Conservation (phyloP, 768 basidiomycete species). For the Hericium alpestre region DNA sequence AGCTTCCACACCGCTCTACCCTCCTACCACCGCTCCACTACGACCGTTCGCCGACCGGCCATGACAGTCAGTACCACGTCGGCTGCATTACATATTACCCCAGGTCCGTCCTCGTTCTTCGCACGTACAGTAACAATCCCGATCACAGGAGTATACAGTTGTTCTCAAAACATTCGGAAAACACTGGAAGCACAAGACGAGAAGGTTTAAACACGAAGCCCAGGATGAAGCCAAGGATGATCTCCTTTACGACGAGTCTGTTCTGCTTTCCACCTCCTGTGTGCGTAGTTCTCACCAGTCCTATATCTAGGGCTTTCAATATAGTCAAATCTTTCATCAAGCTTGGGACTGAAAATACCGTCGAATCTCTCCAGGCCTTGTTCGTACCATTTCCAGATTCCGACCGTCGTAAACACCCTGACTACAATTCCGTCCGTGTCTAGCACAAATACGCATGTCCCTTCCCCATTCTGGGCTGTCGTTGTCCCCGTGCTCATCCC, state of each 20-base stretch:
- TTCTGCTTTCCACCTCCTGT: not conserved
- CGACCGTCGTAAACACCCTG: not conserved
- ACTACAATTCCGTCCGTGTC: not conserved
- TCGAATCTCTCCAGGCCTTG: conserved; percentile 66
- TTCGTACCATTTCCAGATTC: conserved; percentile 18
- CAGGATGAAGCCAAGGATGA: conserved; percentile 40
- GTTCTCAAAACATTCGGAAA: conserved; percentile 42
- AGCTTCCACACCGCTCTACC: too few species aligned
- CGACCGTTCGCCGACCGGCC: not conserved
- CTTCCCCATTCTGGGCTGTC: conserved; percentile 55
- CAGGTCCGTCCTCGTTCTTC: not conserved
- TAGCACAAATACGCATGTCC: conserved; percentile 62
- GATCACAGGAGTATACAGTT: conserved; percentile 23
- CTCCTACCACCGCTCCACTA: not conserved
- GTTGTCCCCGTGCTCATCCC: conserved; percentile 51
- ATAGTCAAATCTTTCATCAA: conserved; percentile 67
- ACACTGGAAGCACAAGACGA: conserved; percentile 32
- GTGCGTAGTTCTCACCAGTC: not conserved
- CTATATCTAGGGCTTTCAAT: conserved; percentile 43
- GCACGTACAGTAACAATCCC: not conserved
- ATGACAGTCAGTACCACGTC: conserved; percentile 4
- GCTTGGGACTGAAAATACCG: conserved; percentile 51
- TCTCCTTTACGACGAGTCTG: conserved; percentile 62
- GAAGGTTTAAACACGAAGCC: conserved; percentile 14
- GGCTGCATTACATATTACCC: not conserved